Base-by-base conservation (phyloP, 176 grass and related monocot species). In the Microstegium vimineum region DNA sequence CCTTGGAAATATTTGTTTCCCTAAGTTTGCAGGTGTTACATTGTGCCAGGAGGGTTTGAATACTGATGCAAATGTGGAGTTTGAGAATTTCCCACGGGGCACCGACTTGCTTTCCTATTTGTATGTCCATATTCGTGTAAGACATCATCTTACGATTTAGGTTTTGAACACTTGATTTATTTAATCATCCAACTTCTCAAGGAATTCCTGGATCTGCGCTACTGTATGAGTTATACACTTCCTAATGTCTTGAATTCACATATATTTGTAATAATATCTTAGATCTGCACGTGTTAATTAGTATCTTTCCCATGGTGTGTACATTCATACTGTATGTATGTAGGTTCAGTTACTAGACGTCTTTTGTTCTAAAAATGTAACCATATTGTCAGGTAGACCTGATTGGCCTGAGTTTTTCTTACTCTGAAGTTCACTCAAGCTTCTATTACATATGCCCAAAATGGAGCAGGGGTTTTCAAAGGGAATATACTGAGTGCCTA, bases 41-140 rank as follows among this genome's bases (percentile, higher is more conserved):
- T 86, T 99, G 78, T 87, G 84, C 80, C 84, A 82, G 85, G 92
- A 99, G 59, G 93, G 77, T 87, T 95, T 99, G 83, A 91, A 66
- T 67, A 86, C 85, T 61, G 87, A 99, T 79, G 45, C 87, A 86
- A 86, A 88, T 59, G 62, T 92, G 83, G 93, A 91, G 81, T 95
- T 93, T 66, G 84, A 91, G 54, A 95, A 95, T 72, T 93, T 99
- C 78, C 92, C 90, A 36, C 85, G 81, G 81, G 93, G 96, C 71
- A 92, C 87, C 2, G 93, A 99, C 81, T 83, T 99, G 84, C 96
- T 95, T 86, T 91, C 93, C 71, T 95, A 95, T 95, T 82, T 99
- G 85, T 99, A 99, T 89, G 87, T 95, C 71, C 96, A 90, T 73
- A 83, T 99, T 75, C 90, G 57, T 86, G 96, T 99, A 99, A 99